Base-by-base conservation (phyloP, 345 rosid species). In the Erodium maritimum region DNA sequence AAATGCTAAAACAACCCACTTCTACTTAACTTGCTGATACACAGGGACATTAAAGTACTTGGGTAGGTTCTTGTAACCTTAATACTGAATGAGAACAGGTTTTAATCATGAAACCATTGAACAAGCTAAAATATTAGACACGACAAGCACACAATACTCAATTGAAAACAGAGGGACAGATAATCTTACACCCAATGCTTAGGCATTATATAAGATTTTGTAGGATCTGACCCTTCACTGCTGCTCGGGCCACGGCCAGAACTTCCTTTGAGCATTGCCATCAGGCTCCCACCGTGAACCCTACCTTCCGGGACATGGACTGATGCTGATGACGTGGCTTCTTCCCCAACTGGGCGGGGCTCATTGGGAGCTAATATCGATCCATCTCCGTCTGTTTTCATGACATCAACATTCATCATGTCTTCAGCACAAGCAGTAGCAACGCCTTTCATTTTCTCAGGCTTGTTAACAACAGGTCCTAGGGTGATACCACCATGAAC, bases 261-360 rank as follows among this genome's bases (percentile, higher is more conserved):
- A 76, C 83, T 73, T 56, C 64, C 79, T 22, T 78, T 68, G 57
- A 90, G 79, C 75, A 89, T 76, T 64, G 90, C 82, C 78, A 89
- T 75, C 75, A 89, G 79, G 65, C 94, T 79, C 64, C 97, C 99
- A 61, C 99, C 99, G 67, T 85, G 97, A 22, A 94, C 99, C 78
- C 99, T 79, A 69, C 95, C 99, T 77, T 94, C 99, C 22, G 97
- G 86, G 62, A 70, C 79, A 61, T 66, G 58, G 18, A 60, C 76
- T 10, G 84, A 14, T 8, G 33, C 17, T 7, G 81, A 21, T 21
- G 71, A 56, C 46, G 52, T 10, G 33, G 67, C 71, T 46, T 61
- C 61, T 69, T 71, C 81, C 21, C 55, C 62, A 59, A 52, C 66
- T n/a, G 75, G 56, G 52, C 23, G 17, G 34, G 48, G 53, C 16